These are phyloP conservation scores for Dothistroma septosporum DNA, from an alignment of 2,329 filamentous ascomycete genomes.

Conservation along the genomic window DNA sequence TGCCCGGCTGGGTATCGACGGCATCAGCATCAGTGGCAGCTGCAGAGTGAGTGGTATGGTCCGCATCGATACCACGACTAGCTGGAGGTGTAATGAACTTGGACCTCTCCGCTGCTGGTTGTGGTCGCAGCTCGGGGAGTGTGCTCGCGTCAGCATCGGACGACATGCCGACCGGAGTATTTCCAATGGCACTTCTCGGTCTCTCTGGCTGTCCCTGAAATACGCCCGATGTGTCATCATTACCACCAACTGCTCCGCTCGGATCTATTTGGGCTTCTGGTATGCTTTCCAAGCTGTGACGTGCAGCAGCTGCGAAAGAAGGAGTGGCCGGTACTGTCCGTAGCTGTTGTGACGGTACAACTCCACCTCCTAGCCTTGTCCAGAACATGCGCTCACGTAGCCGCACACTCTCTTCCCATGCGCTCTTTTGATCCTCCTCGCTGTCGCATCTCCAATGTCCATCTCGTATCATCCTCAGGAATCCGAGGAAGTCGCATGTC, in stretches of 20 bases:
- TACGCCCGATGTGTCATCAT: background rate
- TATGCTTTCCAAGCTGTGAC: conserved; percentile 23
- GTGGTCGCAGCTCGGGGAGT: conserved; percentile 10
- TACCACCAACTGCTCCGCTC: background rate
- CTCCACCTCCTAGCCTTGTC: conserved; percentile 85
- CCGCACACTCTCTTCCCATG: conserved; percentile 92
- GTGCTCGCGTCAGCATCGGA: conserved; percentile 5
- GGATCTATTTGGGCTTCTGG: conserved; percentile 13
- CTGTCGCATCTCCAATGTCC: conserved; percentile 85
- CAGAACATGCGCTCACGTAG: conserved; percentile 96
- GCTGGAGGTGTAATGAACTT: conserved; percentile 9
- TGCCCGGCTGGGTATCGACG: conserved; percentile 9
- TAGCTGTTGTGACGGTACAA: conserved; percentile 59
- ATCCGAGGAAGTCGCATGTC: conserved; percentile 88
- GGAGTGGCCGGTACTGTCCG: conserved; percentile 14
- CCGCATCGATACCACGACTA: background rate
- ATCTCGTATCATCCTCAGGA: conserved; percentile 84
- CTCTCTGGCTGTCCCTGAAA: conserved; percentile 9
- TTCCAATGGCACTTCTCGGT: conserved; percentile 9
- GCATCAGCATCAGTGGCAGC: conserved; percentile 7
- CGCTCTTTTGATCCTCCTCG: conserved; percentile 75
- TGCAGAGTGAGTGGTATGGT: background rate
- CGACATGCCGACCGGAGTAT: conserved; percentile 11
- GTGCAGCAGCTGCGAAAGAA: conserved; percentile 10
- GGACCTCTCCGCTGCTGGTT: conserved; percentile 2